Evolutionary conservation across 495 filamentous ascomycete genomes (phyloP).

Genomic region (Lasiosphaeria miniovina): DNA sequence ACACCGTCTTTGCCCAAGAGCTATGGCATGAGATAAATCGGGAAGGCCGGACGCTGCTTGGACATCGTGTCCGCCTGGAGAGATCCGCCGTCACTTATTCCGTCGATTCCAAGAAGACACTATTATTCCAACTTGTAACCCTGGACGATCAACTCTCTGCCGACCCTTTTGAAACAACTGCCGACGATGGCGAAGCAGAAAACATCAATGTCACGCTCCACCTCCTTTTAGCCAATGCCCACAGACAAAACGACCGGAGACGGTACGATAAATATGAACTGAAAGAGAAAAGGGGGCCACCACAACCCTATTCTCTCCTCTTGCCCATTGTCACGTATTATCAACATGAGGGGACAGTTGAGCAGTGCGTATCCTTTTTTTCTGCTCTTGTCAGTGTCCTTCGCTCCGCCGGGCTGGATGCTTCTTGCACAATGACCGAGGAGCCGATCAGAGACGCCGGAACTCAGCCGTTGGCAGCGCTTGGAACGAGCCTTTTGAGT

Average conservation of each 20-base stretch:
- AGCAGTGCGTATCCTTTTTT: constrained; percentile 17
- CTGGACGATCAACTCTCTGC: constrained; percentile 33
- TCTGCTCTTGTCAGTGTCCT: constrained; percentile 17
- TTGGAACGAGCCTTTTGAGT: constrained; percentile 21
- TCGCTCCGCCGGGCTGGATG: constrained; percentile 22
- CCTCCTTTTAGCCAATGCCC: constrained; percentile 65
- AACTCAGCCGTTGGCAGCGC: constrained; percentile 14
- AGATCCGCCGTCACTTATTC: constrained; percentile 58
- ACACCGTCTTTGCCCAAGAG: constrained; percentile 88
- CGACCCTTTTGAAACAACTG: constrained; percentile 13
- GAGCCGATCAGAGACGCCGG: constrained; percentile 13
- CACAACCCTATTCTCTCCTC: constrained; percentile 58
- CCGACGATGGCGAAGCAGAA: constrained; percentile 51
- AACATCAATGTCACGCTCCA: constrained; percentile 57
- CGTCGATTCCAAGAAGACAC: constrained; percentile 33
- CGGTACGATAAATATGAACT: constrained; percentile 25
- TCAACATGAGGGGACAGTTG: constrained; percentile 52
- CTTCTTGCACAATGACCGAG: constrained; percentile 28
- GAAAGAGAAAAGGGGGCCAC: constrained; percentile 37
- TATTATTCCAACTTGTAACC: constrained; percentile 57
- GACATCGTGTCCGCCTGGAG: constrained; percentile 60
- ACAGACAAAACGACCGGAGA: constrained; percentile 58
- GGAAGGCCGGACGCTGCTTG: constrained; percentile 68
- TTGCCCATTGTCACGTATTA: constrained; percentile 63
- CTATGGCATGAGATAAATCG: constrained; percentile 87